Evolutionary conservation across 2,329 filamentous ascomycete species (phyloP).

Genomic region (Botrytis fragariae): DNA sequence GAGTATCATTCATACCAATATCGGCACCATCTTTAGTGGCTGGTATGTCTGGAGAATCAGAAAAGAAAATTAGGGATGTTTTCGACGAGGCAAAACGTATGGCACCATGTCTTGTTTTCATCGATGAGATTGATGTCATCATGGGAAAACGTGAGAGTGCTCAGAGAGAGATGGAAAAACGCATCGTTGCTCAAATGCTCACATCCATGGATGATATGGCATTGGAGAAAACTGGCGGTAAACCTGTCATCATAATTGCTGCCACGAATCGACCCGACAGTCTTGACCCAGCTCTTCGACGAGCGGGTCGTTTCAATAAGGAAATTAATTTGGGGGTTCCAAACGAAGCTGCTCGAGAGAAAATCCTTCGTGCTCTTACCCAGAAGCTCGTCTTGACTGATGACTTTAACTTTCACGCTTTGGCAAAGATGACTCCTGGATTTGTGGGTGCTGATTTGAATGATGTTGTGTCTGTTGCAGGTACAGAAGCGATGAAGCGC

Average conservation of each 20-base stretch:
- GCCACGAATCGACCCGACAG: constrained; percentile 88
- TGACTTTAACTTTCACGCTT: constrained; percentile 68
- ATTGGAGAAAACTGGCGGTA: constrained; percentile 67
- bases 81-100: constrained; percentile 85
- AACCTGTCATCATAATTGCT: constrained; percentile 83
- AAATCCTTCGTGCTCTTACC: constrained; percentile 74
- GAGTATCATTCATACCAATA: constrained; percentile 77
- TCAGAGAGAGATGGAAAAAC: constrained; percentile 84
- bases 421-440: constrained; percentile 84
- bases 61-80: constrained; percentile 79
- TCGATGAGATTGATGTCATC: constrained; percentile 90
- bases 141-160: constrained; percentile 80
- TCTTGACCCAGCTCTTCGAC: constrained; percentile 73
- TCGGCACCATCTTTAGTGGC: constrained; percentile 78
- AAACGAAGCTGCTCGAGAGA: constrained; percentile 70
- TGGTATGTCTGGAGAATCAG: constrained; percentile 85
- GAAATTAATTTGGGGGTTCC: constrained; percentile 88
- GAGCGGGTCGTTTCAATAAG: constrained; percentile 74
- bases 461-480: constrained; percentile 50
- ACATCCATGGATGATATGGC: constrained; percentile 83
- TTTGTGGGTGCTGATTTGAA: constrained; percentile 90
- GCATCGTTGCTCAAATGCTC: constrained; percentile 78
- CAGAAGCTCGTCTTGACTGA: constrained; percentile 60
- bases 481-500: constrained; percentile 41
- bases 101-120: constrained; percentile 86